Percentiles rank a stretch among this genome's conserved stretches.
Conservation (phyloP, 176 grass and related monocot genomes). For the Oryza punctata region DNA sequence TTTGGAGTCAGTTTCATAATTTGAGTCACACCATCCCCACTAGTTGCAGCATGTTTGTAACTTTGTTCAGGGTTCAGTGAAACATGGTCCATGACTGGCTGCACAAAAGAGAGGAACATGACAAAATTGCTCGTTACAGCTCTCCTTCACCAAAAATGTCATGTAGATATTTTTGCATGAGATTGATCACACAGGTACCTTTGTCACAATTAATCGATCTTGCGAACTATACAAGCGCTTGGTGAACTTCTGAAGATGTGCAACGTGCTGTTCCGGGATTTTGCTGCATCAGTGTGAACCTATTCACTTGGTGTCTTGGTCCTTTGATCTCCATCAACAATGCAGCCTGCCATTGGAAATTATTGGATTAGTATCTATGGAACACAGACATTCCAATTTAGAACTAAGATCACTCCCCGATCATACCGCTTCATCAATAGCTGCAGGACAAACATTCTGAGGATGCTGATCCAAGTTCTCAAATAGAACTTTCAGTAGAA, state of each 20-base stretch:
- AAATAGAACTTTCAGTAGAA: constrained; percentile 66
- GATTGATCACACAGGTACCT: constrained; percentile 6
- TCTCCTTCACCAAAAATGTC: constrained; percentile 15
- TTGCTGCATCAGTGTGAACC: constrained; percentile 15
- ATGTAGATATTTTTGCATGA: neutral
- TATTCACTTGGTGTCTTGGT: neutral
- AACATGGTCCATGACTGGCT: constrained; percentile 35
- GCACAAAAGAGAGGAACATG: constrained; percentile 19
- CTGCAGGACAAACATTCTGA: constrained; percentile 11
- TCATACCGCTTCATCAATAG: constrained; percentile 23
- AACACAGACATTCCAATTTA: neutral
- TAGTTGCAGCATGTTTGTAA: constrained; percentile 22
- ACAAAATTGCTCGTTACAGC: neutral
- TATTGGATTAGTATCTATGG: neutral
- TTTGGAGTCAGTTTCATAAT: constrained; percentile 36
- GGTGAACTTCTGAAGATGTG: neutral
- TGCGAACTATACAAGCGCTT: neutral
- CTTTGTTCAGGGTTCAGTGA: constrained; percentile 34
- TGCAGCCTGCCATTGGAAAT: constrained; percentile 24
- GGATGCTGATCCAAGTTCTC: neutral
- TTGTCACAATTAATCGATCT: neutral
- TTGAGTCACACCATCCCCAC: neutral
- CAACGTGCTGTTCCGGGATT: constrained; percentile 20
- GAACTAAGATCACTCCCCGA: constrained; percentile 1
- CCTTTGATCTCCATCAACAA: constrained; percentile 11